Percentiles rank a stretch among this genome's conserved stretches.
Conservation (phyloP, 352 stramenopile species). For the Phytopythium aichiense region DNA sequence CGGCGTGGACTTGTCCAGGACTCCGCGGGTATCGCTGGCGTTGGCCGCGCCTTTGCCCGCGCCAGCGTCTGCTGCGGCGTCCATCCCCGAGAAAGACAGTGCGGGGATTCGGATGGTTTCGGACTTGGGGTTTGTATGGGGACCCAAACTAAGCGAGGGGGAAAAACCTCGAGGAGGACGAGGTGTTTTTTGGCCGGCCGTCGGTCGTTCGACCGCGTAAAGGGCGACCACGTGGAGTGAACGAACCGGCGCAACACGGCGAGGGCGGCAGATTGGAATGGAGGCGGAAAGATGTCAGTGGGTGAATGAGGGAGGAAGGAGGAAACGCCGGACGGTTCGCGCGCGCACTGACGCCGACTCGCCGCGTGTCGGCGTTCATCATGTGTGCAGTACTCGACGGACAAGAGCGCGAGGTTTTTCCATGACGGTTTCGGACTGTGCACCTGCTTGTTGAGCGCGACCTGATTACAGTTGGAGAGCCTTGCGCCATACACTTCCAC, state of each 20-base stretch:
- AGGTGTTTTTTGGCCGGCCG: too few species aligned
- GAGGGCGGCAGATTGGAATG: not conserved
- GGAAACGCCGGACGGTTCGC: not conserved
- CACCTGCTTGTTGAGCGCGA: slow-evolving; percentile 4
- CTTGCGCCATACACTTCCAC: not conserved
- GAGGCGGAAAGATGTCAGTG: not conserved
- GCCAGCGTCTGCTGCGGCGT: not conserved
- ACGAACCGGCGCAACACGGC: not conserved
- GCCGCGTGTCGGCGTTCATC: too few species aligned
- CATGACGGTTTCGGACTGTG: not conserved
- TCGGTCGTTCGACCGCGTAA: not conserved
- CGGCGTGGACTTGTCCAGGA: too few species aligned
- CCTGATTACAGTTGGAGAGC: slow-evolving; percentile 1
- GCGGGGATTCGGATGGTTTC: not conserved
- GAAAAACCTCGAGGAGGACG: slow-evolving; percentile 5
- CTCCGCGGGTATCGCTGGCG: not conserved
- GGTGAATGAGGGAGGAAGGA: not conserved
- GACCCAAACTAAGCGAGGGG: slow-evolving; percentile 2
- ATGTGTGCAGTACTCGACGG: not conserved
- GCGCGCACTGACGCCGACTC: too few species aligned
- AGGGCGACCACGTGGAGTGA: not conserved
- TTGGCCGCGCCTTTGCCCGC: slow-evolving; percentile 1
- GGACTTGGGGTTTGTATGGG: not conserved
- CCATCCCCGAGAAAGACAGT: slow-evolving; percentile 9
- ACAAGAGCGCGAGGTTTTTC: slow-evolving; percentile 1